Evolutionary conservation across 495 filamentous ascomycete species (phyloP).

Genomic region (Xylaria venustula): DNA sequence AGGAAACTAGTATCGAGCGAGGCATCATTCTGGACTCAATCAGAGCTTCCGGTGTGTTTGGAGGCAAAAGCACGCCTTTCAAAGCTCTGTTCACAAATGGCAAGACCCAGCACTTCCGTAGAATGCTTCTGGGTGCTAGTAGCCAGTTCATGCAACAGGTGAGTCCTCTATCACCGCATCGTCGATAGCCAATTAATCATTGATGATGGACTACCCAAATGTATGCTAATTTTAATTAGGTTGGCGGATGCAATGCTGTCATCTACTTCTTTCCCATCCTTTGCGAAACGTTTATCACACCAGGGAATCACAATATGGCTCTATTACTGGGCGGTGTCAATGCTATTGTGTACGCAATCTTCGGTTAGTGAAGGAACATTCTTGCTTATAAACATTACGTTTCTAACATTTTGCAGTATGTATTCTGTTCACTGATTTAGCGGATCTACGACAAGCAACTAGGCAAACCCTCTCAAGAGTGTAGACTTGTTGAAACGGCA

Average conservation of each 20-base stretch:
- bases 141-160: constrained; percentile 79
- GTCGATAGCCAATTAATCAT: neutral
- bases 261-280: constrained; percentile 84
- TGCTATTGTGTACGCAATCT: constrained; percentile 76
- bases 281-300: constrained; percentile 62
- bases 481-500: neutral
- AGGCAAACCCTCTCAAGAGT: neutral
- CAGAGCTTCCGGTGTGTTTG: constrained; percentile 56
- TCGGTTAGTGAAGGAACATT: constrained; percentile 26
- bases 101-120: constrained; percentile 64
- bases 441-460: neutral
- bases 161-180: neutral
- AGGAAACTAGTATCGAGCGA: constrained; percentile 55
- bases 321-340: constrained; percentile 76
- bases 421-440: neutral
- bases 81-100: constrained; percentile 59
- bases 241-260: constrained; percentile 72
- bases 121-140: constrained; percentile 59
- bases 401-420: constrained; percentile 11
- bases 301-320: constrained; percentile 52
- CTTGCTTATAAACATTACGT: neutral
- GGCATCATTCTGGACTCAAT: constrained; percentile 65
- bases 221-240: constrained; percentile 4
- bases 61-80: constrained; percentile 53
- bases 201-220: neutral